Evolutionary conservation across 192 early-diverging fungal species (phyloP), one percentile per base, ranked within the genome.

Genomic region (Rhizophagus prolifer): DNA sequence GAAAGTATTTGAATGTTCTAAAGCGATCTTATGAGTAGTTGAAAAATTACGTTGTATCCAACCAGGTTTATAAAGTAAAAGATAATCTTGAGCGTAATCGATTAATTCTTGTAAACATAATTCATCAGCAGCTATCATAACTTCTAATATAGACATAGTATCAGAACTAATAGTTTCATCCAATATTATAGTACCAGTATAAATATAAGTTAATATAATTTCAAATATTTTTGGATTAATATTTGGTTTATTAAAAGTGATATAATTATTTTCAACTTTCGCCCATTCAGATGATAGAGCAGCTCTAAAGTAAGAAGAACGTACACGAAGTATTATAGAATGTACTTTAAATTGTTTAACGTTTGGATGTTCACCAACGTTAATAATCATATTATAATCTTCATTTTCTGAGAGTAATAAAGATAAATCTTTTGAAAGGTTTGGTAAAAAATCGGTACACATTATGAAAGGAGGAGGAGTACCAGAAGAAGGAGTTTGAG

Each of bases 231-330:
- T 25, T 13, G 75, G 64, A 14, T 14, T 21, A 65, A 76, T 68
- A 59, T 76, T 76, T 14, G 75, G 64, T 68, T 76, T 76, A 26
- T 67, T 76, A 76, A 76, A 76, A 23, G 59, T 63, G 19, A 68
- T 67, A n/a, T 21, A 54, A 28, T 68, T 41, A 34, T 59, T 59
- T 25, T 76, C 64, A 9, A 38, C 54, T 28, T 68, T 66, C 9
- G 44, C 47, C 75, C 75, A 76, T 36, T 76, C 75, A 1, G 9
- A 46, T 58, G 75, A 76, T 36, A 76, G 58, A 13, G 75, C 75
- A 23, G 16, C 28, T 31, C 31, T 46, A 30, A 76, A 76, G 58
- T 76, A 76, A 13, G 64, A 38, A 6, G 63, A 67, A 2, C 75
- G n/a, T 28, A 38, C 64, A 12, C 75, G n/a, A 30, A 76, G 28